Percentiles rank a stretch among this genome's conserved stretches.
These are phyloP conservation scores for Colletotrichum lindemuthianum DNA, from an alignment of 2,329 filamentous ascomycete genomes.

Conservation along the genomic window DNA sequence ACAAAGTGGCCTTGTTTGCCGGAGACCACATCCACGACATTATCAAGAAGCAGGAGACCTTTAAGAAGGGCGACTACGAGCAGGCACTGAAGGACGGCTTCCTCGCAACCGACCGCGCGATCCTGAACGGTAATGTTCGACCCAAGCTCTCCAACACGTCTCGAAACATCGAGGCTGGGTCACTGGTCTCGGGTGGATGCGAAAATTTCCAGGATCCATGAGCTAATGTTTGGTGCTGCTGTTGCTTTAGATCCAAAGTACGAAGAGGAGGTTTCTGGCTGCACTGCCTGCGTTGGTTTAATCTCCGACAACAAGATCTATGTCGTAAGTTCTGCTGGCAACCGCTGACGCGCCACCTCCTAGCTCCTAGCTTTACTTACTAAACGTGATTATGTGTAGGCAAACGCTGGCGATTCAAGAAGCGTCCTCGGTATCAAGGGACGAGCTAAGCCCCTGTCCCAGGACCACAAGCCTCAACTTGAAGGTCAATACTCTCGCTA, in stretches of 20 bases:
- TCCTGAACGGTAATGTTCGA: constrained; percentile 81
- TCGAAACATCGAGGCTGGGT: background rate
- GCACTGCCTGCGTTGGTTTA: constrained; percentile 91
- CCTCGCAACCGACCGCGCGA: constrained; percentile 93
- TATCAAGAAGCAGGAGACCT: constrained; percentile 92
- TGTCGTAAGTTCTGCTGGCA: constrained; percentile 73
- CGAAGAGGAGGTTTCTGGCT: constrained; percentile 97
- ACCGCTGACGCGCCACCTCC: constrained; percentile 36
- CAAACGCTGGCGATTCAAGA: constrained; percentile 96
- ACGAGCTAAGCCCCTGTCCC: constrained; percentile 96
- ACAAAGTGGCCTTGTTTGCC: constrained; percentile 93
- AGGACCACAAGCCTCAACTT: constrained; percentile 98
- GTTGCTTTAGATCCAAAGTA: constrained; percentile 83
- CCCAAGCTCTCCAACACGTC: constrained; percentile 38
- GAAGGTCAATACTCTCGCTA: constrained; percentile 71
- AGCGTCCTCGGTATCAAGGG: constrained; percentile 96
- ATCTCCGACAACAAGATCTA: constrained; percentile 93
- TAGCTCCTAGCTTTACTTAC: constrained; percentile 42
- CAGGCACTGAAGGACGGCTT: constrained; percentile 98
- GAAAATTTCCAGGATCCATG: background rate
- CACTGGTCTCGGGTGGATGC: background rate
- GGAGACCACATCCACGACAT: constrained; percentile 95
- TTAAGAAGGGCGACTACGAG: constrained; percentile 89
- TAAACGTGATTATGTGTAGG: constrained; percentile 63
- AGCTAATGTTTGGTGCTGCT: constrained; percentile 20